Evolutionary conservation across 1,139 yeast genomes (phyloP).

Genomic region (Zygosaccharomyces pseudobailii): DNA sequence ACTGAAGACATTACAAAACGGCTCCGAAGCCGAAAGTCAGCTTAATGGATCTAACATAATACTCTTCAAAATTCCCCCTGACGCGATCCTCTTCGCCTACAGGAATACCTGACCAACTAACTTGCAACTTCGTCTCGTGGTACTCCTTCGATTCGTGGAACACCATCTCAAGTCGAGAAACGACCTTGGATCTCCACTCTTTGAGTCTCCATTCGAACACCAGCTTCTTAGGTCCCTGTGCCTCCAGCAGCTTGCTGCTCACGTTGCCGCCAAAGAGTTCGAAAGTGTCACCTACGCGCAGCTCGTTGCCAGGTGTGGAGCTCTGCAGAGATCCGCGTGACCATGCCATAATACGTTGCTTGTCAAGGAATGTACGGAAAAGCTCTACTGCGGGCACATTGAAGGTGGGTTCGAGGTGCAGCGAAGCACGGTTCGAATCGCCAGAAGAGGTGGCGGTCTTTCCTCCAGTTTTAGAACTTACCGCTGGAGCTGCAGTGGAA

Average conservation of each 20-base stretch:
- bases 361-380: conserved; percentile 69
- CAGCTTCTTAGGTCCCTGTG: conserved; percentile 51
- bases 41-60: conserved; percentile 83
- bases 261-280: conserved; percentile 87
- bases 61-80: conserved; percentile 77
- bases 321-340: conserved; percentile 6
- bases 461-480: conserved; percentile 38
- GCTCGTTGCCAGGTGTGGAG: conserved; percentile 10
- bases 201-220: conserved; percentile 80
- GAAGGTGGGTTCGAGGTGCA: conserved; percentile 75
- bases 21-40: conserved; percentile 91
- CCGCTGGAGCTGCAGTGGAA: conserved; percentile 14
- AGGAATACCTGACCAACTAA: conserved; percentile 85
- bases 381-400: conserved; percentile 84
- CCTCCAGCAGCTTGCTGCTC: conserved; percentile 58
- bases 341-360: conserved; percentile 82
- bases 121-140: conserved; percentile 76
- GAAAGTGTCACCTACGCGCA: conserved; percentile 55
- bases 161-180: conserved; percentile 59
- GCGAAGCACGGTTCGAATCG: conserved; percentile 59
- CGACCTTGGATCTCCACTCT: conserved; percentile 84
- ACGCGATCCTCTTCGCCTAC: conserved; percentile 95
- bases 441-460: conserved; percentile 34
- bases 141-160: conserved; percentile 62
- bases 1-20: conserved; percentile 42